Evolutionary conservation across 768 basidiomycete genomes (phyloP).

Genomic region (Lentinula edodes): DNA sequence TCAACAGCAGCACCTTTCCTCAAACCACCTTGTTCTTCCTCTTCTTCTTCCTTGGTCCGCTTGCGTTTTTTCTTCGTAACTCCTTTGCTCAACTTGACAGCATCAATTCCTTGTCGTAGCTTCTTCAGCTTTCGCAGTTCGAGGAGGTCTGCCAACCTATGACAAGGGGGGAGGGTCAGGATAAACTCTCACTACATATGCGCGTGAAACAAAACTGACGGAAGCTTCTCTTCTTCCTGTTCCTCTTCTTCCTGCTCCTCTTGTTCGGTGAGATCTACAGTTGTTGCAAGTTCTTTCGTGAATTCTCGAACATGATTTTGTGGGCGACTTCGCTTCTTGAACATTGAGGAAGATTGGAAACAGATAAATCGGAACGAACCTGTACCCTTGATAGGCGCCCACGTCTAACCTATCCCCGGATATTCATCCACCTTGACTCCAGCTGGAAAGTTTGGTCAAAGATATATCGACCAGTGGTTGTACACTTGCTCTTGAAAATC

Average conservation of each 20-base stretch:
- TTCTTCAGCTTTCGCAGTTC: conserved; percentile 75
- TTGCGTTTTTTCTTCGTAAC: conserved; percentile 72
- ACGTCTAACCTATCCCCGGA: background rate
- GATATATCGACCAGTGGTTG: too few species aligned
- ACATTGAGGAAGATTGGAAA: conserved; percentile 31
- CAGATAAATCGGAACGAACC: too few species aligned
- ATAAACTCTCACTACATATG: background rate
- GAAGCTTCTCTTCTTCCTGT: conserved; percentile 35
- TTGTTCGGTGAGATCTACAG: conserved; percentile 24
- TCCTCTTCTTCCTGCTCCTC: conserved; percentile 31
- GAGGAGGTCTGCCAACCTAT: conserved; percentile 76
- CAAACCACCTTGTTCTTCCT: conserved; percentile 47
- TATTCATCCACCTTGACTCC: too few species aligned
- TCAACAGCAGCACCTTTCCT: conserved; percentile 41
- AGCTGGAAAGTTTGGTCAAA: too few species aligned
- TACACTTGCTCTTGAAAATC: too few species aligned
- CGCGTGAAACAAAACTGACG: conserved; percentile 35
- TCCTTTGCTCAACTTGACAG: conserved; percentile 77
- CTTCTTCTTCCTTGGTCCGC: conserved; percentile 42
- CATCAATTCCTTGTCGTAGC: conserved; percentile 78
- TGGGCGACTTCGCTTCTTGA: conserved; percentile 72
- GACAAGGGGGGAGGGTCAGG: background rate
- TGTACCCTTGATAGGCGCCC: background rate
- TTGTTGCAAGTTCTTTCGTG: conserved; percentile 34
- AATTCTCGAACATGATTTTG: conserved; percentile 50